These are phyloP conservation scores for Closterium sp. DNA, from an alignment of 139 green algal genomes.

Conservation along the genomic window DNA sequence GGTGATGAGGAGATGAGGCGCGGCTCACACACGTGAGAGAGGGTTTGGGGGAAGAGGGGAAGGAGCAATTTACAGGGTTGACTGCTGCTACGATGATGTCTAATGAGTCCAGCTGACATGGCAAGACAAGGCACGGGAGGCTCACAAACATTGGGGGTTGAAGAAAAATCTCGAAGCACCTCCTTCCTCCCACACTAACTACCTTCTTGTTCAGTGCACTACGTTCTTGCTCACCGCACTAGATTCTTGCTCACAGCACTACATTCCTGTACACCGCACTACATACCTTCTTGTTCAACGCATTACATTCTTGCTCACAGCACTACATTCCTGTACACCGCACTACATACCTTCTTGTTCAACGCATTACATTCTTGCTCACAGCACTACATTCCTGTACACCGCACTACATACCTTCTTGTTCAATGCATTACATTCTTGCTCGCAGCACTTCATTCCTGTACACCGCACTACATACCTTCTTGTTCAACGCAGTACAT, in stretches of 20 bases:
- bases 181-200: too few species aligned
- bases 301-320: slow-evolving; percentile 42
- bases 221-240: too few species aligned
- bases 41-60: not conserved
- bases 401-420: not conserved
- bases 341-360: slow-evolving; percentile 37
- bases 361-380: not conserved
- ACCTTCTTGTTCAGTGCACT: too few species aligned
- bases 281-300: slow-evolving; percentile 36
- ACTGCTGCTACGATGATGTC: slow-evolving; percentile 52
- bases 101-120: slow-evolving; percentile 14
- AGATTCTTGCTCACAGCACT: not conserved
- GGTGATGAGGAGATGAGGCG: not conserved
- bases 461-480: too few species aligned
- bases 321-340: too few species aligned
- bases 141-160: not conserved
- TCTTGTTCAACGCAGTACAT: too few species aligned
- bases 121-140: not conserved
- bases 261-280: too few species aligned
- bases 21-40: not conserved
- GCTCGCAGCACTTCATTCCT: too few species aligned
- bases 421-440: too few species aligned
- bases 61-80: not conserved
- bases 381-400: not conserved
- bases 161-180: not conserved